phyloP scores from a whole-genome alignment of 768 basidiomycete species.

The Kwoniella newhampshirensis region DNA sequence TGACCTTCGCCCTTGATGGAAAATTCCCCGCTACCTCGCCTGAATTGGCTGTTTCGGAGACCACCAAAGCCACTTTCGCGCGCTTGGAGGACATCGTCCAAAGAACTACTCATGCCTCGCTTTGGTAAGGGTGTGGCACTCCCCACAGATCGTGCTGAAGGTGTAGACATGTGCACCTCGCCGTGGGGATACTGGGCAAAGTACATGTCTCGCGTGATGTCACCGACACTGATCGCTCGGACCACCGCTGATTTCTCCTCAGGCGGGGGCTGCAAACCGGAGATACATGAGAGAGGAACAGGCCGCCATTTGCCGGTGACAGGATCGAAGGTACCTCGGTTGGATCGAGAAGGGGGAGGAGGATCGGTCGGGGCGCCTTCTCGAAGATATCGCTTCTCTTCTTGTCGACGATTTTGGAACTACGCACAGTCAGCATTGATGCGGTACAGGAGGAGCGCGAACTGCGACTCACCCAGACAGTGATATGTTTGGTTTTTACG shows the following conservation, averaged over 20 bases:
- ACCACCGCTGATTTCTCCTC: constrained; percentile 18
- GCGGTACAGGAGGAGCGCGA: neutral
- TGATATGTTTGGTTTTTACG: constrained; percentile 35
- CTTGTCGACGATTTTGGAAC: constrained; percentile 39
- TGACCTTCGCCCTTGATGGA: constrained; percentile 14
- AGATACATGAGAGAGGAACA: constrained; percentile 26
- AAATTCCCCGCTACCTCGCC: constrained; percentile 2
- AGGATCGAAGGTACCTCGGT: constrained; percentile 31
- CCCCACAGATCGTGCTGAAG: constrained; percentile 1
- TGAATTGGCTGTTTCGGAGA: constrained; percentile 3
- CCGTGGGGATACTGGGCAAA: constrained; percentile 21
- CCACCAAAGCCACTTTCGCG: constrained; percentile 18
- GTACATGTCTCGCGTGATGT: constrained; percentile 30
- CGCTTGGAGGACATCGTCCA: constrained; percentile 25
- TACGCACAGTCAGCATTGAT: constrained; percentile 2
- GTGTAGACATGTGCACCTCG: constrained; percentile 7
- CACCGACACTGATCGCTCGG: constrained; percentile 22
- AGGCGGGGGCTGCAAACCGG: constrained; percentile 24
- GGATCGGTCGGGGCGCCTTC: constrained; percentile 19
- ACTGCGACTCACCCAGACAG: constrained; percentile 29
- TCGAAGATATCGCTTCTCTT: constrained; percentile 24
- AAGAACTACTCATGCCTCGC: constrained; percentile 14
- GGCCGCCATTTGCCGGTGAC: constrained; percentile 37
- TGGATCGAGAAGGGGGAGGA: constrained; percentile 20
- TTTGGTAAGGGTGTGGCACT: constrained; percentile 16